Conservation (phyloP, 2,329 filamentous ascomycete species). For the Hansfordia pulvinata region DNA sequence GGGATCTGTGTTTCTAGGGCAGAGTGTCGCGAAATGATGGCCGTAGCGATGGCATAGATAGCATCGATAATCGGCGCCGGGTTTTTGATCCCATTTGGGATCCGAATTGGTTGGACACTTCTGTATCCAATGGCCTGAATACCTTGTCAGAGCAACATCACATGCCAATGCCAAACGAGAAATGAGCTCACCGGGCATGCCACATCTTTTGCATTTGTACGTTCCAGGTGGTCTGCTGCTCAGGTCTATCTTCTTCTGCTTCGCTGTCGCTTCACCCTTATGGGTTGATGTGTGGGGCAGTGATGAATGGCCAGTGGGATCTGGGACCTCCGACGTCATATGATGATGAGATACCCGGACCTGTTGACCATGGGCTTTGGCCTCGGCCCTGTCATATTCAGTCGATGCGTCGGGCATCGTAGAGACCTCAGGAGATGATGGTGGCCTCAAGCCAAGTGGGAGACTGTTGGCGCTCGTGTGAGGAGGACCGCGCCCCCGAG, state of each 20-base stretch:
- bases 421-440: too few species aligned
- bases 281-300: too few species aligned
- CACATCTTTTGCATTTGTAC: conserved; percentile 20
- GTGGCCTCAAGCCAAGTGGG: too few species aligned
- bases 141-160: conserved; percentile 4
- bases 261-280: neutral
- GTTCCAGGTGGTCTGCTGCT: neutral
- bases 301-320: too few species aligned
- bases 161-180: neutral
- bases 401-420: too few species aligned
- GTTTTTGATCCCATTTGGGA: conserved; percentile 18
- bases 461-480: too few species aligned
- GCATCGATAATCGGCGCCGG: conserved; percentile 18
- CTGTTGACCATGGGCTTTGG: too few species aligned
- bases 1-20: conserved; percentile 18
- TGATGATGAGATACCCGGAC: too few species aligned
- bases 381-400: too few species aligned
- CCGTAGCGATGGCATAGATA: conserved; percentile 18
- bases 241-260: neutral
- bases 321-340: too few species aligned
- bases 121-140: conserved; percentile 22
- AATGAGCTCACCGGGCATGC: conserved; percentile 13
- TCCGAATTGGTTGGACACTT: conserved; percentile 28
- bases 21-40: conserved; percentile 21
- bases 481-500: too few species aligned